phyloP scores from a whole-genome alignment of 352 stramenopile genomes.

The Phytophthora cactorum region DNA sequence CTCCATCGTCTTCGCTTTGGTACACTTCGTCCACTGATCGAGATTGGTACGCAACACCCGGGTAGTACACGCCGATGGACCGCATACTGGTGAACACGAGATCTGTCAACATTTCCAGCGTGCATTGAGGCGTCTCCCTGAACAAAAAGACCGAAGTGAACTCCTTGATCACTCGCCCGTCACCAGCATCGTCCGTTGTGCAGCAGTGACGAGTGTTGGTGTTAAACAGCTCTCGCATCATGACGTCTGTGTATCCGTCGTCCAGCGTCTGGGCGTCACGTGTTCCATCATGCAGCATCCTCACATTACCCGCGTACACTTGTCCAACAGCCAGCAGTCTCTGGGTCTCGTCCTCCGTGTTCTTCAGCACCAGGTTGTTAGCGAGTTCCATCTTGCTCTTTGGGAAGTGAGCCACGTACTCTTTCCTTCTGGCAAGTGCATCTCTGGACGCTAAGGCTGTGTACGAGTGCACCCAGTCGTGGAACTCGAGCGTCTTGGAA shows the following conservation, averaged over 20 bases:
- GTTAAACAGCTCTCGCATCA: conserved; percentile 44
- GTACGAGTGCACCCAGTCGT: conserved; percentile 83
- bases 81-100: conserved; percentile 57
- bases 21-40: conserved; percentile 43
- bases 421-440: conserved; percentile 34
- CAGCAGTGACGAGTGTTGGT: conserved; percentile 8
- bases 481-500: conserved; percentile 64
- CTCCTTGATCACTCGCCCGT: conserved; percentile 71
- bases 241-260: conserved; percentile 29
- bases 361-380: conserved; percentile 55
- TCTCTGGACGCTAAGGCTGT: conserved; percentile 52
- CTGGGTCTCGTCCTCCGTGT: conserved; percentile 48
- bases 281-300: conserved; percentile 63
- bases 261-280: conserved; percentile 32
- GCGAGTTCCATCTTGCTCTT: conserved; percentile 71
- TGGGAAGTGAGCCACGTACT: conserved; percentile 58
- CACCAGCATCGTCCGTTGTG: conserved; percentile 31
- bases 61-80: conserved; percentile 63
- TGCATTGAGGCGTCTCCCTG: conserved; percentile 39
- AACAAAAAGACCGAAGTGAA: conserved; percentile 74
- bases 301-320: conserved; percentile 48
- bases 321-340: conserved; percentile 30
- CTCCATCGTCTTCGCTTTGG: conserved; percentile 23
- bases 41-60: conserved; percentile 45
- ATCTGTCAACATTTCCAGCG: conserved; percentile 50